These are phyloP conservation scores for Lentinula novae-zelandiae DNA, from an alignment of 1,284 basidiomycete species.

Conservation along the genomic window DNA sequence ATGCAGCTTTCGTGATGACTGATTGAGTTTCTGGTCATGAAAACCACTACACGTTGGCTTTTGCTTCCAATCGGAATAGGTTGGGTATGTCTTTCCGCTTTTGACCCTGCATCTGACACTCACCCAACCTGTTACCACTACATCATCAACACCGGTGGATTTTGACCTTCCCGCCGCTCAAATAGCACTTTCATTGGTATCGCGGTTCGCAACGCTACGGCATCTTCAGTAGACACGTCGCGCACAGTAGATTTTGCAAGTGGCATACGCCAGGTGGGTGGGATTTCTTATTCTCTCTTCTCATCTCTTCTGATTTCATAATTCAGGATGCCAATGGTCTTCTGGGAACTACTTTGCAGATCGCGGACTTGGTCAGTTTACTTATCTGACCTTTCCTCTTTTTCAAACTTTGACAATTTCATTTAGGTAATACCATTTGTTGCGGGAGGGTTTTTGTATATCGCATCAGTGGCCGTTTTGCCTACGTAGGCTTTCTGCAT, in stretches of 20 bases:
- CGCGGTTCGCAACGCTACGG: slow-evolving; percentile 68
- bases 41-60: not conserved
- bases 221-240: slow-evolving; percentile 40
- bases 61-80: slow-evolving; percentile 8
- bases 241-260: slow-evolving; percentile 53
- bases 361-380: slow-evolving; percentile 69
- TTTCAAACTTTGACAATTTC: slow-evolving; percentile 10
- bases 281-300: not conserved
- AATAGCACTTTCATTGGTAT: slow-evolving; percentile 85
- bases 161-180: not conserved
- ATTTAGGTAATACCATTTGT: slow-evolving; percentile 84
- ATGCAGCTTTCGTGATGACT: not conserved
- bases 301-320: not conserved
- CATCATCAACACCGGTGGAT: not conserved
- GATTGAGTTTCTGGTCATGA: not conserved
- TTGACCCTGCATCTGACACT: not conserved
- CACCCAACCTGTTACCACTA: not conserved
- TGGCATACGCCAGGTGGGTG: slow-evolving; percentile 51
- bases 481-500: slow-evolving; percentile 64
- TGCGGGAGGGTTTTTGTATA: slow-evolving; percentile 91
- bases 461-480: slow-evolving; percentile 85
- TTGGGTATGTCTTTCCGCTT: slow-evolving; percentile 13
- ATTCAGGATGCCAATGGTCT: slow-evolving; percentile 58
- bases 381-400: slow-evolving; percentile 6
- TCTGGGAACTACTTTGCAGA: slow-evolving; percentile 74